Percentiles rank a stretch among this genome's conserved stretches.
phyloP scores from a whole-genome alignment of 2,329 filamentous ascomycete species.

The Nigrospora oryzae region DNA sequence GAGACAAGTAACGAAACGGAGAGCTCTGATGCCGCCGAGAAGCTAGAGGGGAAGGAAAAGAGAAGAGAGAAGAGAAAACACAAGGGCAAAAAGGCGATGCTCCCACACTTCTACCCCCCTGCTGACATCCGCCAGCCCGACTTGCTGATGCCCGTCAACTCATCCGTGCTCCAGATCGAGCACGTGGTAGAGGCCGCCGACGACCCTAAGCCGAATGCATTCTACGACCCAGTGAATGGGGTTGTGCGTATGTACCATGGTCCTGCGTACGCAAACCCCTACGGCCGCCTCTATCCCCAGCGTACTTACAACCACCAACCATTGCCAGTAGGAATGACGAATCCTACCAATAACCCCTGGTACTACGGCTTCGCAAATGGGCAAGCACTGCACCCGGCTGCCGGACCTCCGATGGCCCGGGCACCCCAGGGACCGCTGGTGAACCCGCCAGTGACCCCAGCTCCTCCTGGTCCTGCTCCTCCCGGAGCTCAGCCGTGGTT shows the following conservation, averaged over 20 bases:
- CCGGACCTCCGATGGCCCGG: background rate
- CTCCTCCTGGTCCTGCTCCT: constrained; percentile 1
- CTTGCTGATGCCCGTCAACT: constrained; percentile 36
- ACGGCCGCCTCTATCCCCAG: constrained; percentile 36
- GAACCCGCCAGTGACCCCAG: constrained; percentile 5
- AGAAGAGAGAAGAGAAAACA: constrained; percentile 1
- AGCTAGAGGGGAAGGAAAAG: constrained; percentile 1
- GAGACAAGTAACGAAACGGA: background rate
- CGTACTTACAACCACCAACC: constrained; percentile 20
- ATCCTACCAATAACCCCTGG: constrained; percentile 34
- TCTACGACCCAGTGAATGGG: constrained; percentile 43
- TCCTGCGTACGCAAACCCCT: constrained; percentile 42
- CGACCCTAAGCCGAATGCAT: constrained; percentile 52
- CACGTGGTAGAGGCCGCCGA: constrained; percentile 41
- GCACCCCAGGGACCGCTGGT: constrained; percentile 6
- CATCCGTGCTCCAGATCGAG: constrained; percentile 45
- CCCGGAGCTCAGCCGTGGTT: constrained; percentile 8
- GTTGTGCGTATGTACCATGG: constrained; percentile 51
- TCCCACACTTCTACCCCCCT: constrained; percentile 4
- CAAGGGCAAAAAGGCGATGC: constrained; percentile 1
- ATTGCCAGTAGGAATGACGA: constrained; percentile 32
- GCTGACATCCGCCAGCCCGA: constrained; percentile 29
- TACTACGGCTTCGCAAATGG: constrained; percentile 24
- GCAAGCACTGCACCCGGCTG: background rate
- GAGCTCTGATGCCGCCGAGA: background rate